Conservation (phyloP, 371 early-diverging fungal genomes). For the Mucor mucedo region DNA sequence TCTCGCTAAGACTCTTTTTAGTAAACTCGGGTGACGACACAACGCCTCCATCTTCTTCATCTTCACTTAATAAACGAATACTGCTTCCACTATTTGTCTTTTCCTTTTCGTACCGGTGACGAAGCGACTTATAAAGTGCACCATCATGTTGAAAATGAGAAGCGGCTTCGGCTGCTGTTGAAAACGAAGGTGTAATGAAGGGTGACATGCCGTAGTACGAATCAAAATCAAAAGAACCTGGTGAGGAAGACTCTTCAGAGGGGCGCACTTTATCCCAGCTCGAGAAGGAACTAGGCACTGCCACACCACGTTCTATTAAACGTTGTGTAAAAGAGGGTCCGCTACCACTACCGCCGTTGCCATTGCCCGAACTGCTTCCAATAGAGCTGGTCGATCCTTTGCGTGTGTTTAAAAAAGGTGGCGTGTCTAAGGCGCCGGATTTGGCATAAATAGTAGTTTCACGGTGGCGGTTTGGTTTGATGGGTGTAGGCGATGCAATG, state of each 20-base stretch:
- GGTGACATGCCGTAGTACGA: conserved; percentile 51
- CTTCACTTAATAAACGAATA: conserved; percentile 10
- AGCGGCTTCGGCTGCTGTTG: conserved; percentile 21
- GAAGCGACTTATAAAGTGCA: conserved; percentile 32
- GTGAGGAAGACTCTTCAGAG: conserved; percentile 33
- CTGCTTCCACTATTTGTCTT: conserved; percentile 1
- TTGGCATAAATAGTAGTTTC: conserved; percentile 1
- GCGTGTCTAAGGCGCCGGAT: neutral
- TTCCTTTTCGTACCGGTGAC: conserved; percentile 48
- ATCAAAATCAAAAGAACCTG: conserved; percentile 43
- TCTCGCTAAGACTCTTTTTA: neutral
- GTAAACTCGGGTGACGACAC: neutral
- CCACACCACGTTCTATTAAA: conserved; percentile 45
- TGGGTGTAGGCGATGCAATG: neutral
- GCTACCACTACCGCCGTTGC: neutral
- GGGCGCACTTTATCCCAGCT: conserved; percentile 27
- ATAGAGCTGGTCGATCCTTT: conserved; percentile 13
- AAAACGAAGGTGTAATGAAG: conserved; percentile 49
- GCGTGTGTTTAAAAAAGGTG: neutral
- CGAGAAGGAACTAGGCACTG: conserved; percentile 45
- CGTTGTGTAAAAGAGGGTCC: conserved; percentile 45
- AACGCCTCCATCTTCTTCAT: conserved; percentile 18
- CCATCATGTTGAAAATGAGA: conserved; percentile 24
- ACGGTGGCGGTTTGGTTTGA: neutral
- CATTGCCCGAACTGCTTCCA: conserved; percentile 1